Conservation (phyloP, 768 basidiomycete species). For the Tremella fuciformis region DNA sequence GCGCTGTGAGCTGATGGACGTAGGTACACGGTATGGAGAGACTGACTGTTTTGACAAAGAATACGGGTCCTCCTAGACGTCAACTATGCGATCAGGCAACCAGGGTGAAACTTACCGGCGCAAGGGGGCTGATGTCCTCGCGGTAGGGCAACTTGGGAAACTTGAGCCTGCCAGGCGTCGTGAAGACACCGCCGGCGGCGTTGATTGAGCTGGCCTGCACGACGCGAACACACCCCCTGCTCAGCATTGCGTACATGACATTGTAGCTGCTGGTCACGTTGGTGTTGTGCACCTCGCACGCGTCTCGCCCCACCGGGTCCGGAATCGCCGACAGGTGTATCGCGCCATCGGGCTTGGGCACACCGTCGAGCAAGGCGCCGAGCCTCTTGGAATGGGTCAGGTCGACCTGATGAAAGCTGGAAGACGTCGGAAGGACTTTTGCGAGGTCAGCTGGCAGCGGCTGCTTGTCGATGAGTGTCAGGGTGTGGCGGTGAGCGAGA, state of each 20-base stretch:
- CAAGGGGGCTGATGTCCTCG: conserved; percentile 25
- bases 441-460: conserved; percentile 14
- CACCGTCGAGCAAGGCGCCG: conserved; percentile 15
- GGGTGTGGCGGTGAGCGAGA: conserved; percentile 26
- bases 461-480: conserved; percentile 33
- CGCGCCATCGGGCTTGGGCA: conserved; percentile 23
- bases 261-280: conserved; percentile 43
- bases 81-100: conserved; percentile 8
- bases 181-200: conserved; percentile 35
- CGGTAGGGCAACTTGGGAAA: conserved; percentile 38
- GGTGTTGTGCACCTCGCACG: conserved; percentile 34
- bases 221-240: conserved; percentile 34
- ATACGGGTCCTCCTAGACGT: conserved; percentile 33
- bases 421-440: not conserved
- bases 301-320: conserved; percentile 19
- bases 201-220: conserved; percentile 48
- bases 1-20: not conserved
- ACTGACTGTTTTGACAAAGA: conserved; percentile 31
- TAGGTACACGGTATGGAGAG: not conserved
- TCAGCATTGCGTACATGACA: conserved; percentile 38
- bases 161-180: conserved; percentile 22
- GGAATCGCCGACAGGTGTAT: conserved; percentile 47
- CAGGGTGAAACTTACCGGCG: conserved; percentile 25
- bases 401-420: conserved; percentile 16
- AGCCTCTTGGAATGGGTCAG: conserved; percentile 14